Evolutionary conservation across 495 filamentous ascomycete species (phyloP).

Genomic region (Talaromyces nanjingensis): DNA sequence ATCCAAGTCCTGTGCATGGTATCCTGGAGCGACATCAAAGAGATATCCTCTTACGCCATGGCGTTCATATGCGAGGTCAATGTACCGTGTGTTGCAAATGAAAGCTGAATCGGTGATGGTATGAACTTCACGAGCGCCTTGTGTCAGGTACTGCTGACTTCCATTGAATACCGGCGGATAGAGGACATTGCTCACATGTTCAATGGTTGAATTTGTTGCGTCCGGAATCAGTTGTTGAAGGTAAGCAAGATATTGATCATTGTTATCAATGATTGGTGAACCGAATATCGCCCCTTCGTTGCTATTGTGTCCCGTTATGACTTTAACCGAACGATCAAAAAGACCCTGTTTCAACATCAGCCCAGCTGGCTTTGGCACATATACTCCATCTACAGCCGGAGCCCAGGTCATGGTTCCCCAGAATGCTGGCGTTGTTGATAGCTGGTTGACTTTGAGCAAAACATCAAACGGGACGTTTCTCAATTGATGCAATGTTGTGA

Average conservation of each 20-base stretch:
- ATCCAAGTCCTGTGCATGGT: background rate
- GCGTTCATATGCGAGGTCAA: background rate
- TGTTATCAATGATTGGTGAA: background rate
- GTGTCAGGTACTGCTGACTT: background rate
- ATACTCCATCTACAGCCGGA: no score
- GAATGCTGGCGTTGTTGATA: no score
- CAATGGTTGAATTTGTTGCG: background rate
- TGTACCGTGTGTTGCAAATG: slow-evolving; percentile 1
- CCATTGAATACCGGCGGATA: background rate
- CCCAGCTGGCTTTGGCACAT: no score
- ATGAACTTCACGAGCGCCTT: background rate
- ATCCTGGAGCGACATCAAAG: background rate
- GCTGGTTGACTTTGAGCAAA: no score
- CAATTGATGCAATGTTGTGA: no score
- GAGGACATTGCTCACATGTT: background rate
- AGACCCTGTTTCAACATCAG: no score
- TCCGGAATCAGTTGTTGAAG: background rate
- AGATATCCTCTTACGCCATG: background rate
- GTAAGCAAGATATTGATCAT: background rate
- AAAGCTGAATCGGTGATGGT: background rate
- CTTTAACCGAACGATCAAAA: no score
- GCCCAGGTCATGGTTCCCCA: no score
- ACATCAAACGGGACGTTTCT: no score
- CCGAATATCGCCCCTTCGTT: background rate
- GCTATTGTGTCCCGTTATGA: background rate